A percentile compares a stretch with the other conserved stretches of the same genome.
Evolutionary conservation across 148 eudicot genomes (phyloP).

Genomic region (Silene conica): DNA sequence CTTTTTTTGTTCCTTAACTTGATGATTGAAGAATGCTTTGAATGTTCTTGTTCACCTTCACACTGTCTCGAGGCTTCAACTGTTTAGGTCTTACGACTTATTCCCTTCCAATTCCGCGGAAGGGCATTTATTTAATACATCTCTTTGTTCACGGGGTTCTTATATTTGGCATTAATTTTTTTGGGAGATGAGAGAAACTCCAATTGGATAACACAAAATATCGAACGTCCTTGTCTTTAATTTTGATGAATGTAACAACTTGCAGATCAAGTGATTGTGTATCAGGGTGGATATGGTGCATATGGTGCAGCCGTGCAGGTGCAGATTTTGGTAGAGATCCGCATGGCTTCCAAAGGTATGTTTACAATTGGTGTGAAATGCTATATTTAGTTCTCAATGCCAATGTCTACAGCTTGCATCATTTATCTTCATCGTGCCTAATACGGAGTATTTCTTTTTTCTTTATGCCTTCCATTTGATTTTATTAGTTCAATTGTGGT

Average conservation of each 20-base stretch:
- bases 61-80: background rate
- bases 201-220: background rate
- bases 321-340: constrained; percentile 36
- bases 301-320: constrained; percentile 27
- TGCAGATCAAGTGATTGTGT: constrained; percentile 54
- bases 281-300: constrained; percentile 54
- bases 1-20: no score
- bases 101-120: background rate
- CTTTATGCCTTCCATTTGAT: background rate
- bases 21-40: background rate
- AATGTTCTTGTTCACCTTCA: no score
- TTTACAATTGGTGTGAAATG: background rate
- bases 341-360: constrained; percentile 50
- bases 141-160: background rate
- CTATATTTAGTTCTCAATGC: constrained; percentile 1
- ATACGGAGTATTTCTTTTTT: background rate
- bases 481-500: background rate
- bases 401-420: background rate
- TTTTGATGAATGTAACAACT: constrained; percentile 9
- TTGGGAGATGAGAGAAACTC: no score
- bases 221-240: background rate
- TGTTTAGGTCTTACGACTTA: no score
- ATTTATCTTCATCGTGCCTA: background rate
- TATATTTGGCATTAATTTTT: no score
- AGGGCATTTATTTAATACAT: background rate